A percentile compares a stretch with the other conserved stretches of the same genome.
phyloP scores from a whole-genome alignment of 305 asterid genomes.

The Andrographis paniculata region DNA sequence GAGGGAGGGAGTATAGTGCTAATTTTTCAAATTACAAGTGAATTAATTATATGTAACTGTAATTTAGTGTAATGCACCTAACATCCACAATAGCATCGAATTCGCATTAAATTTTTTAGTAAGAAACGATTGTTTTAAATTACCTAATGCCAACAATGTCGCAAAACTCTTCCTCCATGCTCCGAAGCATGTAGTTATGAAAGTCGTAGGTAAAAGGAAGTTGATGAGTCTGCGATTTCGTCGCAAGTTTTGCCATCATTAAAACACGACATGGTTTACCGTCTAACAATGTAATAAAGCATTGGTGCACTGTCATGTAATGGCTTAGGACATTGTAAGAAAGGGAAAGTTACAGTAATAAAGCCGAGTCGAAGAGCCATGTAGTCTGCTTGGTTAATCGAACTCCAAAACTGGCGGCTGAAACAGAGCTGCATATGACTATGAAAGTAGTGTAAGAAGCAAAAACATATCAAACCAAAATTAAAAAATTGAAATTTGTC shows the following conservation, averaged over 20 bases:
- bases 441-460: neutral
- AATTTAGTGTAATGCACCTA: no score
- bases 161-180: constrained; percentile 97
- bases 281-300: no score
- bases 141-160: constrained; percentile 95
- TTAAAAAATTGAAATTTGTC: neutral
- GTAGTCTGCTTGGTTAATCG: constrained; percentile 86
- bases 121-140: neutral
- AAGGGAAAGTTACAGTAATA: constrained; percentile 49
- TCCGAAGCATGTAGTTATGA: constrained; percentile 90
- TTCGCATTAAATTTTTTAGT: neutral
- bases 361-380: constrained; percentile 84
- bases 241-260: no score
- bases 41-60: no score
- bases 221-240: constrained; percentile 86
- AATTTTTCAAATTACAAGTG: no score
- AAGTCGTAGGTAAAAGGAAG: constrained; percentile 80
- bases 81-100: neutral
- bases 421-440: constrained; percentile 66
- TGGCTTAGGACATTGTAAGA: neutral
- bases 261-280: no score
- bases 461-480: neutral
- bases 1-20: no score
- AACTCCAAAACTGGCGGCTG: constrained; percentile 95
- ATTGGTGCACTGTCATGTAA: no score